phyloP scores from a whole-genome alignment of 345 rosid genomes.

The Zanthoxylum bungeanum region DNA sequence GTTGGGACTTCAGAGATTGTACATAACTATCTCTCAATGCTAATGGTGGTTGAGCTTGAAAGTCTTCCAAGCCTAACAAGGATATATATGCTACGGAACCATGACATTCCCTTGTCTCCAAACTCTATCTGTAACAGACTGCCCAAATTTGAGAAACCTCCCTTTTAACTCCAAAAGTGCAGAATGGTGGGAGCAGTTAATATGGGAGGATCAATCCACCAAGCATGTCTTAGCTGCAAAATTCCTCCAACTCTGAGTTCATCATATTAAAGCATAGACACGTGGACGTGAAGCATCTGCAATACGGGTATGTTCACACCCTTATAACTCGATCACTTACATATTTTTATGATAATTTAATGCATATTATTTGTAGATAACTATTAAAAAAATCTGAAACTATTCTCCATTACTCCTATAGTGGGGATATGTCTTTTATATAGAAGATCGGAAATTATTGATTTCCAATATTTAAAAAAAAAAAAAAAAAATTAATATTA shows the following conservation, averaged over 20 bases:
- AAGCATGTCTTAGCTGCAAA: constrained; percentile 3
- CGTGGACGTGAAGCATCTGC: neutral
- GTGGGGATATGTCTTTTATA: too few relatives aligned
- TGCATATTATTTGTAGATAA: too few relatives aligned
- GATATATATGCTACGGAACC: constrained; percentile 8
- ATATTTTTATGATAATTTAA: too few relatives aligned
- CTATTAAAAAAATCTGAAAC: too few relatives aligned
- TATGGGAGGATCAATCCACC: constrained; percentile 24
- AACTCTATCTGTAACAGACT: neutral
- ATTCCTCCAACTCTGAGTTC: neutral
- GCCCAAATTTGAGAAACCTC: constrained; percentile 14
- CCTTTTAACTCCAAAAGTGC: constrained; percentile 7
- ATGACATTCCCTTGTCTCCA: constrained; percentile 14
- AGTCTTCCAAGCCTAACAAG: constrained; percentile 1
- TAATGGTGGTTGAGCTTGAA: neutral
- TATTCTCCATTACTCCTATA: too few relatives aligned
- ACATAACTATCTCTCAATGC: neutral
- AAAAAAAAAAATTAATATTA: too few relatives aligned
- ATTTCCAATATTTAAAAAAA: too few relatives aligned
- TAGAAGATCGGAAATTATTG: too few relatives aligned
- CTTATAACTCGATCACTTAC: neutral
- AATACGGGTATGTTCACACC: neutral
- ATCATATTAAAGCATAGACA: too few relatives aligned
- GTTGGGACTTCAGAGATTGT: neutral
- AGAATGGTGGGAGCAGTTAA: constrained; percentile 21